Base-by-base conservation (phyloP, 768 basidiomycete species). In the Pisolithus orientalis region DNA sequence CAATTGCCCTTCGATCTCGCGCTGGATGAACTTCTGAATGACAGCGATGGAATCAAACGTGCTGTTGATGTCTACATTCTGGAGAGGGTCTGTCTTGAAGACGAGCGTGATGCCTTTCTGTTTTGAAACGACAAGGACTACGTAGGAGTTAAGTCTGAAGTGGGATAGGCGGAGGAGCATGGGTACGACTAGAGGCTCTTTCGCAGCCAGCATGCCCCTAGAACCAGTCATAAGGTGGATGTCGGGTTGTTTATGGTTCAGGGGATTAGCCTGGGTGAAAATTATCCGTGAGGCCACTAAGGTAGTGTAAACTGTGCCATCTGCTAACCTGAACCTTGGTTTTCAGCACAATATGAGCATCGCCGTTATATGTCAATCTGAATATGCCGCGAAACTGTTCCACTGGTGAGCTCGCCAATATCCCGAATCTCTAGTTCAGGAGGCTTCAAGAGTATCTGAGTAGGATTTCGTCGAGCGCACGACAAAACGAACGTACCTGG, bases 61-160 rank as follows among this genome's bases (percentile, higher is more conserved):
- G 67, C 87, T 90, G 70, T 89, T 94, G 65, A 99, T 98, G 64
- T 98, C 91, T 49, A 99, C 94, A 58, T 92, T 90, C 71, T 99
- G 94, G 38, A 99, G 79, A 2, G 96, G 96, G 70, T 99, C 96
- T 34, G 96, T 98, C 74, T 98, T 98, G 83, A 99, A 99, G 25
- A 98, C 96, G 49, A 99, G 83, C 0, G 96, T 98, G 65, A 98
- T 97, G 40, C 96, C 96, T 64, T 97, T 97, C 66, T 94, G 91
- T 59, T 91, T 90, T 25, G 94, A 97, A 52, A 99, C 91, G 61
- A 98, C 94, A 53, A 99, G 84, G 58, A 98, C 94, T 61, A 99
- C 90, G 63, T 97, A 97, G 31, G 95, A 96, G 60, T 83, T 85
- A 34, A 99, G 85, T 56, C 84, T 85, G 72, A 99, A 91, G 64